Evolutionary conservation across 2,329 filamentous ascomycete genomes (phyloP).

Genomic region (Cladosporium colombiae): DNA sequence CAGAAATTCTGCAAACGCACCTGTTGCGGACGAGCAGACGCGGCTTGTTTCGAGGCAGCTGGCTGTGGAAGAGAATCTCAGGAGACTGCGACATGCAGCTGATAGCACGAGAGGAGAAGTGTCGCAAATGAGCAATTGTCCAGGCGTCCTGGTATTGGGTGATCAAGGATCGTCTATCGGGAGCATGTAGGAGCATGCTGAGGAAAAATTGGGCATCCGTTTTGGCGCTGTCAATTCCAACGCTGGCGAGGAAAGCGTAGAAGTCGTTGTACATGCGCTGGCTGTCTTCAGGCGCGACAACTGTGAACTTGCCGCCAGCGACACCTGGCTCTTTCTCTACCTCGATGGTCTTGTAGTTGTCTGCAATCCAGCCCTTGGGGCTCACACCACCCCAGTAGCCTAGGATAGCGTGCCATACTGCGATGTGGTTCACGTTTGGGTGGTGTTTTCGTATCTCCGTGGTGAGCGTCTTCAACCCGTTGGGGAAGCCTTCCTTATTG

Average conservation of each 20-base stretch:
- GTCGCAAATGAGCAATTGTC: slow-evolving; percentile 72
- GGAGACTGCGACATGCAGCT: slow-evolving; percentile 95
- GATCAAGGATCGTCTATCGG: slow-evolving; percentile 70
- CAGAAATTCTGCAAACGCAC: background rate
- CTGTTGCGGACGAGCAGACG: slow-evolving; percentile 65
- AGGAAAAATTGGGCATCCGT: slow-evolving; percentile 91
- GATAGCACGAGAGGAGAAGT: slow-evolving; percentile 77
- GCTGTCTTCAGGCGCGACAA: slow-evolving; percentile 74
- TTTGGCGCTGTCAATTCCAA: slow-evolving; percentile 84
- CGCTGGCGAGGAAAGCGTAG: slow-evolving; percentile 73
- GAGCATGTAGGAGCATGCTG: slow-evolving; percentile 70
- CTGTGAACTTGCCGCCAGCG: slow-evolving; percentile 66
- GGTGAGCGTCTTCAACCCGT: slow-evolving; percentile 73
- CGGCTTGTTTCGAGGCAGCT: slow-evolving; percentile 74
- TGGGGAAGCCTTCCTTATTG: slow-evolving; percentile 74
- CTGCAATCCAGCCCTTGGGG: slow-evolving; percentile 70
- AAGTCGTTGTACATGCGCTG: slow-evolving; percentile 84
- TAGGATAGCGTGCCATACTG: slow-evolving; percentile 88
- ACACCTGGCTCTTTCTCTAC: slow-evolving; percentile 59
- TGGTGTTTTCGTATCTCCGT: slow-evolving; percentile 66
- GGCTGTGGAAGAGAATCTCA: slow-evolving; percentile 80
- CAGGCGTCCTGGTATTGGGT: slow-evolving; percentile 82
- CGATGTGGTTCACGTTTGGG: slow-evolving; percentile 75
- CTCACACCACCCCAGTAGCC: slow-evolving; percentile 93
- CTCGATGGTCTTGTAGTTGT: slow-evolving; percentile 72